phyloP scores from a whole-genome alignment of 805 yeast genomes.

The Myxozyma nipponensis region DNA sequence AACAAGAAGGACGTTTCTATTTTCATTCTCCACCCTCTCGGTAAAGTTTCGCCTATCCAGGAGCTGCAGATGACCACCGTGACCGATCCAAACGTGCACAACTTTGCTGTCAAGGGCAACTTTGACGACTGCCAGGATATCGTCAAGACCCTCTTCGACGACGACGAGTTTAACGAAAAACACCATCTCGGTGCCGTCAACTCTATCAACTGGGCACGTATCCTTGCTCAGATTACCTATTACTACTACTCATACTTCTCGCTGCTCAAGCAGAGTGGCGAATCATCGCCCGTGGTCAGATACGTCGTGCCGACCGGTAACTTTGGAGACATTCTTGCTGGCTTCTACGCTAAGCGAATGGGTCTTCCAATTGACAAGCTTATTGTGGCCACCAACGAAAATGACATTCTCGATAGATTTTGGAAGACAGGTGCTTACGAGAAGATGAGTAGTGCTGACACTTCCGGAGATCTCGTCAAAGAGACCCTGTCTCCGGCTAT shows the following conservation, averaged over 20 bases:
- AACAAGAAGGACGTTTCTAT: slow-evolving; percentile 98
- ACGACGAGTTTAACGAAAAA: slow-evolving; percentile 75
- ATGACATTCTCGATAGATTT: slow-evolving; percentile 92
- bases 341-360: slow-evolving; percentile 91
- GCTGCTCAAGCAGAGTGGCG: slow-evolving; percentile 37
- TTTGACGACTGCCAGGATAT: slow-evolving; percentile 98
- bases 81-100: slow-evolving; percentile 86
- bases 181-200: slow-evolving; percentile 97
- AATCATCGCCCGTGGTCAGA: slow-evolving; percentile 51
- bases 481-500: slow-evolving; percentile 96
- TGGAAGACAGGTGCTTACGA: slow-evolving; percentile 80
- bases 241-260: slow-evolving; percentile 91
- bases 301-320: slow-evolving; percentile 97
- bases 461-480: slow-evolving; percentile 64
- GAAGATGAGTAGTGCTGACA: slow-evolving; percentile 48
- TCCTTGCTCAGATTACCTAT: slow-evolving; percentile 94
- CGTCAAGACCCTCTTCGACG: slow-evolving; percentile 90
- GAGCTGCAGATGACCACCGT: slow-evolving; percentile 99
- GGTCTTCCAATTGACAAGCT: slow-evolving; percentile 86
- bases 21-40: slow-evolving; percentile 93
- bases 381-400: slow-evolving; percentile 92
- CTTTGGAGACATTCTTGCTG: slow-evolving; percentile 97
- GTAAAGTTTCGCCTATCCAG: slow-evolving; percentile 95
- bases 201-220: slow-evolving; percentile 99
- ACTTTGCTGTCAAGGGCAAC: slow-evolving; percentile 90